phyloP scores from a whole-genome alignment of 768 basidiomycete genomes.

The Suillus subluteus region DNA sequence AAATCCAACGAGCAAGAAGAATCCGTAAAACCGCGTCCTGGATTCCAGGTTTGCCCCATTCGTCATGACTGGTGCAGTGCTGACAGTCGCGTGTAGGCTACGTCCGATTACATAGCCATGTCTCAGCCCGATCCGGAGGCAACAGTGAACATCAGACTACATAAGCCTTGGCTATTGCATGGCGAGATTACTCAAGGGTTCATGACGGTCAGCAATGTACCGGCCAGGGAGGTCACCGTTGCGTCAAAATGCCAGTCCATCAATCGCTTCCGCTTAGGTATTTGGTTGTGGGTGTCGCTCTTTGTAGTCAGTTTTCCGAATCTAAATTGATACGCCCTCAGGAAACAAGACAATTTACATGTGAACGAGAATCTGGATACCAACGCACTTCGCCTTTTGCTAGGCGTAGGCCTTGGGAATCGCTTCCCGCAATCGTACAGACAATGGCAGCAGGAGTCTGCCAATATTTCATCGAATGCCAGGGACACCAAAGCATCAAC shows the following conservation, averaged over 20 bases:
- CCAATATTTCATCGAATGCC: slow-evolving; percentile 1
- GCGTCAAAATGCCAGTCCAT: background rate
- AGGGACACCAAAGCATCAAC: background rate
- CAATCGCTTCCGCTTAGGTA: slow-evolving; percentile 18
- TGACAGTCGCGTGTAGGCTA: slow-evolving; percentile 14
- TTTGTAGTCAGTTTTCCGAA: background rate
- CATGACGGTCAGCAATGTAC: slow-evolving; percentile 33
- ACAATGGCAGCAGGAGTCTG: slow-evolving; percentile 25
- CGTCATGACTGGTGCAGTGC: background rate
- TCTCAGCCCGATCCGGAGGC: slow-evolving; percentile 16
- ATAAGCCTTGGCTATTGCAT: slow-evolving; percentile 35
- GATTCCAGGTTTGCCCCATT: slow-evolving; percentile 45
- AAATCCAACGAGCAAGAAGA: slow-evolving; percentile 62
- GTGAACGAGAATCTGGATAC: slow-evolving; percentile 29
- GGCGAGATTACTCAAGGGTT: slow-evolving; percentile 48
- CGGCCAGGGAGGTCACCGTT: slow-evolving; percentile 12
- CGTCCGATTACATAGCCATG: slow-evolving; percentile 18
- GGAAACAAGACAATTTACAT: slow-evolving; percentile 25
- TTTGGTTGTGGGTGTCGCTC: slow-evolving; percentile 27
- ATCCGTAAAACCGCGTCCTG: slow-evolving; percentile 42
- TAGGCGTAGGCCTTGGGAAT: slow-evolving; percentile 30
- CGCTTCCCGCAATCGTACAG: slow-evolving; percentile 28
- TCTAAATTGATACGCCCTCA: slow-evolving; percentile 10
- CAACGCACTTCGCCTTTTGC: slow-evolving; percentile 30
- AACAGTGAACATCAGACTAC: slow-evolving; percentile 9